Base-by-base conservation (phyloP, 1,139 yeast species). In the Diutina scorzettiae region DNA sequence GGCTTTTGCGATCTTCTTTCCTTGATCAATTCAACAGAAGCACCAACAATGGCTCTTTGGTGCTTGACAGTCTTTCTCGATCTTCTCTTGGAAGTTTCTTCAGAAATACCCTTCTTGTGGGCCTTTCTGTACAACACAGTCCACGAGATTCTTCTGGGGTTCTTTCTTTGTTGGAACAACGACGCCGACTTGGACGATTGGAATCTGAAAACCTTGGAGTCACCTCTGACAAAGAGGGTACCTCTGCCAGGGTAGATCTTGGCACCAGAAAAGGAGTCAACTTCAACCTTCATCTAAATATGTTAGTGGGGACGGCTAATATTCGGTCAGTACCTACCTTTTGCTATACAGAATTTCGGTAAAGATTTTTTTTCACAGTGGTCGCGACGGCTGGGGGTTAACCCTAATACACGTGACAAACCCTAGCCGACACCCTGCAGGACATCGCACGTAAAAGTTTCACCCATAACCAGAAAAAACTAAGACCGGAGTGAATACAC, bases 191-290 rank as follows among this genome's bases (percentile, higher is more conserved):
- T 93, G 59, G 96, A 85, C 69, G 87, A 81, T 73, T 84, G 94
- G 94, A 93, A 91, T 81, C 99, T 87, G 95, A 91, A 91, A 66
- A 89, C 73, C 79, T 91, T 91, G 66, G 97, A 87, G 87, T 91
- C 99, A 63, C 97, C 96, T 77, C 99, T 89, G 73, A 91, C 91
- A 68, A 86, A 91, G 71, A 91, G 82, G 69, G 94, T 86, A 76
- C 98, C 98, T 81, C 96, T 85, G 76, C 98, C 97, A 78, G 98
- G 98, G 95, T 91, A 93, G 81, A 91, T 91, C 78, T 89, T 91
- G 66, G 89, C 74, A 74, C 98, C 98, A 65, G 98, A 89, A 80
- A 91, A 91, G 69, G 97, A 84, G 75, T 91, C 97, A 77, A 89
- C 77, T 84, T 91, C 99, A 76, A 93, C 86, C 95, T 91, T 91